These are phyloP conservation scores for Eutrema yunnanense DNA, from an alignment of 345 rosid genomes.

Conservation along the genomic window DNA sequence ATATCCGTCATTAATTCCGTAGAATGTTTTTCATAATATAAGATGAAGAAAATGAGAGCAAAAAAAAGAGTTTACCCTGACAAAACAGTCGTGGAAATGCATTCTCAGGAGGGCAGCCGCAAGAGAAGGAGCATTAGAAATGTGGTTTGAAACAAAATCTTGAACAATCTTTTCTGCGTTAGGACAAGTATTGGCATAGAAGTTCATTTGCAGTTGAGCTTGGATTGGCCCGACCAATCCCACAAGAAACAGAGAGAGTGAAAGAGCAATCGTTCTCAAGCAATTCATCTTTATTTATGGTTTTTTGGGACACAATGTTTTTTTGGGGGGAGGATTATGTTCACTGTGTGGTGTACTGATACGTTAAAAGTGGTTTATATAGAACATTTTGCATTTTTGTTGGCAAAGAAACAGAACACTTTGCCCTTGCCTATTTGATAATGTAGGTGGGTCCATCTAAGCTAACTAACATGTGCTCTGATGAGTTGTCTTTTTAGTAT, in stretches of 20 bases:
- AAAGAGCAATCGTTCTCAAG: slow-evolving; percentile 8
- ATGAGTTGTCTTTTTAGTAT: background rate
- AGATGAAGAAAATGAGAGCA: background rate
- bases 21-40: background rate
- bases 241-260: slow-evolving; percentile 24
- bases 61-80: slow-evolving; percentile 36
- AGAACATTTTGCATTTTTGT: slow-evolving; percentile 7
- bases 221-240: slow-evolving; percentile 32
- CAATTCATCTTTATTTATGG: slow-evolving; percentile 14
- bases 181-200: slow-evolving; percentile 63
- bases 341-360: slow-evolving; percentile 11
- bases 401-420: too few relatives aligned
- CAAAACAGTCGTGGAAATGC: slow-evolving; percentile 94
- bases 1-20: background rate
- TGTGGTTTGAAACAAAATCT: slow-evolving; percentile 50
- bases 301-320: background rate
- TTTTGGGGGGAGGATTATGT: slow-evolving; percentile 3
- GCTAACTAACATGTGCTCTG: slow-evolving; percentile 34
- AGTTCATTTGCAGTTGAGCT: slow-evolving; percentile 57
- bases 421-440: background rate
- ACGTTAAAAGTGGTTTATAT: slow-evolving; percentile 10
- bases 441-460: slow-evolving; percentile 18
- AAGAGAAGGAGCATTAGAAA: slow-evolving; percentile 63
- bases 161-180: slow-evolving; percentile 60
- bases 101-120: slow-evolving; percentile 74